These are phyloP conservation scores for Penstemon newberryi DNA, from an alignment of 257 asterid genomes.

Conservation along the genomic window DNA sequence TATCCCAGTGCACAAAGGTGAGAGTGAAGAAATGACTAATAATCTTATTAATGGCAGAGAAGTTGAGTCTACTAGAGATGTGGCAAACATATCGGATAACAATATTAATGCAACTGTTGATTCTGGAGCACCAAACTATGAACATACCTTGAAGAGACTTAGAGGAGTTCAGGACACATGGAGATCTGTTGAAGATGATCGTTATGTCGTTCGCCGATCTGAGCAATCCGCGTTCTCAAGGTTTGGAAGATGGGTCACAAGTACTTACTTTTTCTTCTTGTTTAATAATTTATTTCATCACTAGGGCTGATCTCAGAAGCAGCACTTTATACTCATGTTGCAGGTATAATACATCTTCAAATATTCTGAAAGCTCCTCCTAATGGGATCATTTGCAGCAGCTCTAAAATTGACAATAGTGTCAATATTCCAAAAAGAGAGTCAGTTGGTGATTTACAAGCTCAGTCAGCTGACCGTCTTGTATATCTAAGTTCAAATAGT, in stretches of 20 bases:
- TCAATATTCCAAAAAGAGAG: conserved; percentile 46
- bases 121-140: conserved; percentile 40
- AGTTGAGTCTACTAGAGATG: conserved; percentile 30
- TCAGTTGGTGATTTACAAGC: conserved; percentile 39
- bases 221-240: conserved; percentile 89
- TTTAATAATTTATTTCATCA: conserved; percentile 12
- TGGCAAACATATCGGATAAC: conserved; percentile 34
- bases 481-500: conserved; percentile 57
- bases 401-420: conserved; percentile 45
- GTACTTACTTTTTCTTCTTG: conserved; percentile 9
- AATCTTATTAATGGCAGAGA: conserved; percentile 28
- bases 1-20: conserved; percentile 25
- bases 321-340: conserved; percentile 25
- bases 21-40: conserved; percentile 24
- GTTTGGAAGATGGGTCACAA: conserved; percentile 38
- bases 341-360: conserved; percentile 73
- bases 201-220: conserved; percentile 56
- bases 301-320: conserved; percentile 12
- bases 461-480: conserved; percentile 42
- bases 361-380: conserved; percentile 48
- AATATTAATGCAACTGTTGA: conserved; percentile 28
- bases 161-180: conserved; percentile 56
- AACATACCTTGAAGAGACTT: conserved; percentile 63
- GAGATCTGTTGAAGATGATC: conserved; percentile 52
- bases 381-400: conserved; percentile 48